phyloP scores from a whole-genome alignment of 805 yeast species.

The Myxozyma lipomycoides region DNA sequence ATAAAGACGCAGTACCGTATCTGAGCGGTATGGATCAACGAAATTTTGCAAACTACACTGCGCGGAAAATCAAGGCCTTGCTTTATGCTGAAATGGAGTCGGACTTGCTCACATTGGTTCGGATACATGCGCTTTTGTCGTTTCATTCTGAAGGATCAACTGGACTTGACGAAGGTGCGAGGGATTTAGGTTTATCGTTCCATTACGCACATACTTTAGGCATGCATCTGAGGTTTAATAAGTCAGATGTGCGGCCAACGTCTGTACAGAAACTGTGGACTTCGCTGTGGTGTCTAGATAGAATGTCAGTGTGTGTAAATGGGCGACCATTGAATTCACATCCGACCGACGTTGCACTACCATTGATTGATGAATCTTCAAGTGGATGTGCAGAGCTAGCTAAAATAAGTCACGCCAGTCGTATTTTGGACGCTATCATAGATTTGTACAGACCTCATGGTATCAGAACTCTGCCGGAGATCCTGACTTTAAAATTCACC shows the following conservation, averaged over 20 bases:
- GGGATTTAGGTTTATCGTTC: conserved; percentile 38
- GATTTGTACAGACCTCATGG: conserved; percentile 39
- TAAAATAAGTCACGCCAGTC: conserved; percentile 31
- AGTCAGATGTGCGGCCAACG: conserved; percentile 5
- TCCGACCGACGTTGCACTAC: conserved; percentile 40
- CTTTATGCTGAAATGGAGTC: conserved; percentile 40
- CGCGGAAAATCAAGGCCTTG: conserved; percentile 39
- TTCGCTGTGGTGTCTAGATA: conserved; percentile 41
- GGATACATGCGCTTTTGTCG: conserved; percentile 39
- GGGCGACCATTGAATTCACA: conserved; percentile 40
- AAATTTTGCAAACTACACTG: conserved; percentile 34
- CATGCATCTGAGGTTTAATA: conserved; percentile 38
- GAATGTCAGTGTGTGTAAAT: conserved; percentile 40
- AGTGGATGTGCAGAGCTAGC: conserved; percentile 34
- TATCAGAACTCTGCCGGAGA: conserved; percentile 5
- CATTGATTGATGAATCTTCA: conserved; percentile 16
- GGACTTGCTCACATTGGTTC: conserved; percentile 39
- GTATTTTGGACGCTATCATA: conserved; percentile 40
- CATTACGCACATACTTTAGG: conserved; percentile 42
- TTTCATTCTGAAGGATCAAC: conserved; percentile 41
- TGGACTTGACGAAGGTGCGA: conserved; percentile 27
- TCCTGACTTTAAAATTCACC: conserved; percentile 8
- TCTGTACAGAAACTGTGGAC: conserved; percentile 37
- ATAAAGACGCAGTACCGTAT: conserved; percentile 37
- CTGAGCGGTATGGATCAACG: conserved; percentile 33